These are phyloP conservation scores for Borealophlyctis nickersoniae DNA, from an alignment of 192 early-diverging fungal species.

Conservation along the genomic window DNA sequence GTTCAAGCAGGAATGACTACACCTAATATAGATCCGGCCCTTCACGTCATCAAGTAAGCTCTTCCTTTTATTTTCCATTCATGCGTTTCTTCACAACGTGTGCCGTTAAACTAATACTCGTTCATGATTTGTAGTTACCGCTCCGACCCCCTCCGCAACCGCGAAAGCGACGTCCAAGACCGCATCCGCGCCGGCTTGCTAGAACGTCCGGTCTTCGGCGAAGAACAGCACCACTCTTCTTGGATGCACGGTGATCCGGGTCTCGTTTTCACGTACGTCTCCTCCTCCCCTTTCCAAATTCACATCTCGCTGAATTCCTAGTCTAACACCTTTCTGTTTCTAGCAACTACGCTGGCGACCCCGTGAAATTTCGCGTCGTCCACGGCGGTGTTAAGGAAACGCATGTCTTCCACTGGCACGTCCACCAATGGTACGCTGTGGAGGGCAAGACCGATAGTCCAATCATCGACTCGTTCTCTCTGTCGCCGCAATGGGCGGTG, in stretches of 20 bases:
- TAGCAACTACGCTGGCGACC: constrained; percentile 18
- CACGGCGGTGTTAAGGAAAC: constrained; percentile 10
- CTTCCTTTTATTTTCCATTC: not conserved
- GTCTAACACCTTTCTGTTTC: not conserved
- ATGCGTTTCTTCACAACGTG: not conserved
- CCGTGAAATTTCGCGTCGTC: constrained; percentile 19
- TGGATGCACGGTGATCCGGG: constrained; percentile 20
- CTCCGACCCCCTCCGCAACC: constrained; percentile 20
- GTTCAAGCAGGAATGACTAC: too few species aligned
- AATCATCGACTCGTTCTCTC: not conserved
- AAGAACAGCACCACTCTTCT: constrained; percentile 17
- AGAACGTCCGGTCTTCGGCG: constrained; percentile 10
- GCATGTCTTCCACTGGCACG: constrained; percentile 8
- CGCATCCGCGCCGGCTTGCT: constrained; percentile 7
- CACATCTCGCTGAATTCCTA: too few species aligned
- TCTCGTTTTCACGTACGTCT: constrained; percentile 8
- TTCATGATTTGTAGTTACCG: constrained; percentile 8
- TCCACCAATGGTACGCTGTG: constrained; percentile 8
- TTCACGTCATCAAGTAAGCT: constrained; percentile 16
- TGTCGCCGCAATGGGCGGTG: not conserved
- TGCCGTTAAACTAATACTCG: not conserved
- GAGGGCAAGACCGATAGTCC: constrained; percentile 2
- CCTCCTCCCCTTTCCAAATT: too few species aligned
- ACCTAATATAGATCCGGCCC: too few species aligned
- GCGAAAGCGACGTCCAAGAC: constrained; percentile 4